phyloP scores from a whole-genome alignment of 2,329 filamentous ascomycete species.

The Allantophomopsis cytisporea region DNA sequence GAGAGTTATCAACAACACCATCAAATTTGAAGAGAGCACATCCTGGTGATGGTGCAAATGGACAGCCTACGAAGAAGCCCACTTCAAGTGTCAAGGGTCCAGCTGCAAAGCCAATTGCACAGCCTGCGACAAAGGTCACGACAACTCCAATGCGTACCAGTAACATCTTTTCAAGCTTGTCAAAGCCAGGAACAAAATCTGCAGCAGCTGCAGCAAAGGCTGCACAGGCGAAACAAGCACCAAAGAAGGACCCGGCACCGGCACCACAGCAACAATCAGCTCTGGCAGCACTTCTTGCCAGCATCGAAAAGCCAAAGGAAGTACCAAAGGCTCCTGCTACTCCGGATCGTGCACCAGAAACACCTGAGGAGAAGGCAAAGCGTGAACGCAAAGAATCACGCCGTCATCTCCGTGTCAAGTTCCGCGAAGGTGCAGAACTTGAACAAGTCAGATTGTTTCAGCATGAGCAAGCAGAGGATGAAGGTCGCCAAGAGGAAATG shows the following conservation, averaged over 20 bases:
- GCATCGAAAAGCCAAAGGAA: constrained; percentile 17
- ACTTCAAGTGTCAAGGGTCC: constrained; percentile 14
- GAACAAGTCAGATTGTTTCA: constrained; percentile 57
- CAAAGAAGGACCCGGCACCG: constrained; percentile 15
- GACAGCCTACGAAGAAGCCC: constrained; percentile 18
- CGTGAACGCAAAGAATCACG: constrained; percentile 61
- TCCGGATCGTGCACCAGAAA: constrained; percentile 33
- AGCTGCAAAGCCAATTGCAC: constrained; percentile 6
- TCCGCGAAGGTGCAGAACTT: constrained; percentile 54
- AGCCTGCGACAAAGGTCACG: constrained; percentile 8
- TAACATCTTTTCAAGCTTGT: constrained; percentile 4
- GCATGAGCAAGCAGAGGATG: constrained; percentile 58
- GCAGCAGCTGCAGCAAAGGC: constrained; percentile 7
- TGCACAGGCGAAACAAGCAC: constrained; percentile 3
- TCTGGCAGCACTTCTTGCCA: constrained; percentile 17
- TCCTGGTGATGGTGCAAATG: constrained; percentile 15
- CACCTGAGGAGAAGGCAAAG: constrained; percentile 50
- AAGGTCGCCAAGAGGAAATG: constrained; percentile 53
- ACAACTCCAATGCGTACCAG: constrained; percentile 9
- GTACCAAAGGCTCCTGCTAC: constrained; percentile 15
- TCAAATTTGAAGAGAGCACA: constrained; percentile 14
- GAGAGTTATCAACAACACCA: constrained; percentile 2
- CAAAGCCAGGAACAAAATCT: constrained; percentile 1
- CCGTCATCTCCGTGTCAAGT: constrained; percentile 55
- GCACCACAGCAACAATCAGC: constrained; percentile 10